phyloP scores from a whole-genome alignment of 805 yeast species.

The Teunomyces funiuensis region DNA sequence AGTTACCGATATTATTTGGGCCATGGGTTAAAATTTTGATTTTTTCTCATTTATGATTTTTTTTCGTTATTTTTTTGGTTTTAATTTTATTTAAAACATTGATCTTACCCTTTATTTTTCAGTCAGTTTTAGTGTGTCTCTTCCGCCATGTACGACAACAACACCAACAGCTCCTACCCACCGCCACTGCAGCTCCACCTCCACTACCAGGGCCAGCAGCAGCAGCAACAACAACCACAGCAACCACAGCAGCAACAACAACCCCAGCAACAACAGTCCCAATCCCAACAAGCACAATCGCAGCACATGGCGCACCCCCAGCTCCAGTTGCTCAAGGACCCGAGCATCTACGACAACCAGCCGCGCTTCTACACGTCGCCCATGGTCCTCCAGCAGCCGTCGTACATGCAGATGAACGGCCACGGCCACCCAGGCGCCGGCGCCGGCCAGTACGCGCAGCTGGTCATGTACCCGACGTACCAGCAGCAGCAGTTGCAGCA shows the following conservation, averaged over 20 bases:
- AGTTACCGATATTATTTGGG: neutral
- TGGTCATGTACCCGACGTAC: slow-evolving; percentile 9
- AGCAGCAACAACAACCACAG: slow-evolving; percentile 10
- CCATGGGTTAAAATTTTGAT: neutral
- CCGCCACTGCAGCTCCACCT: slow-evolving; percentile 4
- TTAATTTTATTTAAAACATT: slow-evolving; percentile 2
- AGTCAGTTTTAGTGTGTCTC: slow-evolving; percentile 4
- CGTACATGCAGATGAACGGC: slow-evolving; percentile 10
- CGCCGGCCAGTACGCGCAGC: slow-evolving; percentile 7
- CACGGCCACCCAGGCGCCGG: slow-evolving; percentile 4
- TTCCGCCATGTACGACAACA: slow-evolving; percentile 8
- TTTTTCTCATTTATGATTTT: neutral
- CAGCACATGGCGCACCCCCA: slow-evolving; percentile 5
- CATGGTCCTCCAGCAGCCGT: slow-evolving; percentile 25
- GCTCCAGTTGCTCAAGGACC: slow-evolving; percentile 9
- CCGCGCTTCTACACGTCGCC: slow-evolving; percentile 24
- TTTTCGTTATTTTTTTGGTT: slow-evolving; percentile 4
- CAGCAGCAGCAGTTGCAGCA: slow-evolving; percentile 11
- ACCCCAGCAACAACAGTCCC: slow-evolving; percentile 7
- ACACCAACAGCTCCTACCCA: neutral
- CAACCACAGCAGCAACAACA: slow-evolving; percentile 8
- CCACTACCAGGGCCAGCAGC: slow-evolving; percentile 8
- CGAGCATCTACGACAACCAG: slow-evolving; percentile 13
- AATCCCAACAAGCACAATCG: slow-evolving; percentile 6
- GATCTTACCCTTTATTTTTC: slow-evolving; percentile 6